Conservation (phyloP, 371 early-diverging fungal species). For the Saksenaea oblongispora region DNA sequence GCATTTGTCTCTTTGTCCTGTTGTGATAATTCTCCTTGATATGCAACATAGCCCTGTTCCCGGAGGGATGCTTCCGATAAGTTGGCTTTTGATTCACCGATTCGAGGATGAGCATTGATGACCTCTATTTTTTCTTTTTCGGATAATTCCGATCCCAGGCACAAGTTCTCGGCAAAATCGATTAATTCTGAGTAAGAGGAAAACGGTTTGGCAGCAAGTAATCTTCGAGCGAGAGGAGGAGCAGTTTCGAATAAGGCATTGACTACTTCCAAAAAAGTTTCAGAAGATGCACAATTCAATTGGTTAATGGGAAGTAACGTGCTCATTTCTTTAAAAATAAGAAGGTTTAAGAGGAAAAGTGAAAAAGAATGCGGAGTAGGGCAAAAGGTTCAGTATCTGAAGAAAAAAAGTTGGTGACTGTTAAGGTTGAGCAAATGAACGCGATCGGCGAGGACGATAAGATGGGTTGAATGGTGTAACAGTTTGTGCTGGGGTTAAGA, state of each 20-base stretch:
- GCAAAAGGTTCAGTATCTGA: neutral
- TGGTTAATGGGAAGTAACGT: slow-evolving; percentile 68
- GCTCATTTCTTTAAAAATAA: slow-evolving; percentile 14
- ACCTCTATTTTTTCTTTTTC: slow-evolving; percentile 68
- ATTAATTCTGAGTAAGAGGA: slow-evolving; percentile 65
- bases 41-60: slow-evolving; percentile 72
- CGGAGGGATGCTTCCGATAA: slow-evolving; percentile 73
- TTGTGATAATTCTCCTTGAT: slow-evolving; percentile 17
- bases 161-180: slow-evolving; percentile 54
- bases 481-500: no score
- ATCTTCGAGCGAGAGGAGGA: slow-evolving; percentile 74
- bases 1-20: slow-evolving; percentile 41
- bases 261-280: slow-evolving; percentile 63
- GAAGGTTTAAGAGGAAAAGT: neutral
- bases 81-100: slow-evolving; percentile 73
- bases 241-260: slow-evolving; percentile 86
- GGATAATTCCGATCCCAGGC: slow-evolving; percentile 51
- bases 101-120: slow-evolving; percentile 90
- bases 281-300: slow-evolving; percentile 60
- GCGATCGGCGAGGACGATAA: no score
- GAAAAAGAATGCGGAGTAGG: neutral
- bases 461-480: no score
- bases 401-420: neutral
- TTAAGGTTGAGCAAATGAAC: no score
- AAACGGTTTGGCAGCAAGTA: slow-evolving; percentile 72